Base-by-base conservation (phyloP, 768 basidiomycete species). In the Mycena vitilis region DNA sequence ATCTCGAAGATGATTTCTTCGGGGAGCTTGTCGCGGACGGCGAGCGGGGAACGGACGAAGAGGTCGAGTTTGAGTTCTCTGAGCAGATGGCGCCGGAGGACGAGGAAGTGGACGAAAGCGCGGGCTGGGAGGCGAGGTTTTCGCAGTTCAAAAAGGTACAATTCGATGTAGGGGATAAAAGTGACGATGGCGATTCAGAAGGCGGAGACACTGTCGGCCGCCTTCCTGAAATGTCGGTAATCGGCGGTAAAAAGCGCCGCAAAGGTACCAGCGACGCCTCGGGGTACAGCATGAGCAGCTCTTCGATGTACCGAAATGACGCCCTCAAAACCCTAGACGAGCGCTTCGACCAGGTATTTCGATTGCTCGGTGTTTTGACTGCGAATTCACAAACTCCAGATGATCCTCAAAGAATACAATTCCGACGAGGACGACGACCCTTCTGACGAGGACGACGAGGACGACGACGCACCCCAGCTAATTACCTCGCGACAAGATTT, bases 221-320 rank as follows among this genome's bases (percentile, higher is more conserved):
- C 4, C 79, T 99, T 11, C 92, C 91, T 13, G 76, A 76, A 34
- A 86, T 95, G 72, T 88, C 91, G n/a, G 92, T 97, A 63, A 84
- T 91, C 56, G 92, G 95, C 18, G 91, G 85, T 65, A 89, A 89
- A 80, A 87, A 89, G 75, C 83, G 92, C 75, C 84, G 89, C 71
- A 90, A 90, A 73, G 90, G 89, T 4, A 84, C 89, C 0, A 95
- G 93, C 58, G 92, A 95, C 70, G 95, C 94, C 11, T 95, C 94
- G 23, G 96, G 95, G 15, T 97, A 97, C 84, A 95, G 93, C 76
- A 98, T 99, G 96, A 97, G 94, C 78, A 96, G 95, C 74, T 95
- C 95, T 4, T 95, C 95, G 16, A 95, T 99, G 93, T 93, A 89
- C 81, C 89, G 98, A 52, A 99, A 94, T 71, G 92, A 95, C 73